Conservation (phyloP, 331 rosid species). For the Malus hybrid region DNA sequence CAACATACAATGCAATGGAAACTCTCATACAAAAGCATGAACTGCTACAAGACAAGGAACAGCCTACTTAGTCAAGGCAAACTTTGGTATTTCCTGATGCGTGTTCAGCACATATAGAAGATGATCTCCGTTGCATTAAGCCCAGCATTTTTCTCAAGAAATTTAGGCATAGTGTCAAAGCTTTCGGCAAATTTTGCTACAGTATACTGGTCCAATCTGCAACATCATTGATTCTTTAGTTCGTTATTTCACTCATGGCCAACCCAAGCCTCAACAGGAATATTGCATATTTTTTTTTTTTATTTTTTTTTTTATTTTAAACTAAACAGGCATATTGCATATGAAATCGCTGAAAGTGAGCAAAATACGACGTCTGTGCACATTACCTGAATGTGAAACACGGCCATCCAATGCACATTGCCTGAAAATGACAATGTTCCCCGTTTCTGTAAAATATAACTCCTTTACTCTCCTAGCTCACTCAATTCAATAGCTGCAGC, state of each 20-base stretch:
- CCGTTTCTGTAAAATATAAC: constrained; percentile 70
- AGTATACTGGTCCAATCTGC: constrained; percentile 88
- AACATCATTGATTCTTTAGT: constrained; percentile 21
- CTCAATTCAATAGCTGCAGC: constrained; percentile 93
- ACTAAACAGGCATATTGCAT: too few species aligned
- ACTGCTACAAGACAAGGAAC: neutral
- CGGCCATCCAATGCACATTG: too few species aligned
- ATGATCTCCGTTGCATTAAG: constrained; percentile 85
- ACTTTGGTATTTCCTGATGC: constrained; percentile 75
- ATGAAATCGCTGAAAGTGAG: too few species aligned
- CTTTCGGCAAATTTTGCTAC: constrained; percentile 82
- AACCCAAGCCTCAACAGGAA: too few species aligned
- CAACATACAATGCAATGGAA: neutral
- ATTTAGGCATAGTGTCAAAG: constrained; percentile 82
- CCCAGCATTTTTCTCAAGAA: constrained; percentile 80
- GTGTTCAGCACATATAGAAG: constrained; percentile 72
- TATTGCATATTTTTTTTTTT: too few species aligned
- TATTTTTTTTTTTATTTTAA: too few species aligned
- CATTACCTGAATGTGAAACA: too few species aligned
- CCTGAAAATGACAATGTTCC: constrained; percentile 31
- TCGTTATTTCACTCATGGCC: neutral
- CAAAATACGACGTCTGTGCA: too few species aligned
- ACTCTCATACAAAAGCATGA: neutral
- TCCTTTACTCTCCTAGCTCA: constrained; percentile 75
- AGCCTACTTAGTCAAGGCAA: constrained; percentile 75